Conservation (phyloP, 768 basidiomycete genomes). For the Kwoniella heveanensis region DNA sequence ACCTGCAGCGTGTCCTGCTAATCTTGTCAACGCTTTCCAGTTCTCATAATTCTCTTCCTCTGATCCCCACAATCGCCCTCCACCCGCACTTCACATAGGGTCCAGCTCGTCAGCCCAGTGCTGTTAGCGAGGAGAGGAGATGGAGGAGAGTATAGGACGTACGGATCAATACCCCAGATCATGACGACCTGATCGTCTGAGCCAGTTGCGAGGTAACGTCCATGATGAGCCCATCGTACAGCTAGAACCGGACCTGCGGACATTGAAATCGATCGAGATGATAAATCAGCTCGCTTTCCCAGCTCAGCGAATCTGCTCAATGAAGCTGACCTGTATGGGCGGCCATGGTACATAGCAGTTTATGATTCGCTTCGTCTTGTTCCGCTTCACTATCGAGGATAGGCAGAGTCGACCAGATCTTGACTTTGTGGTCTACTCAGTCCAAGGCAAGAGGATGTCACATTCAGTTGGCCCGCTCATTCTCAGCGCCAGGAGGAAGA, state of each 20-base stretch:
- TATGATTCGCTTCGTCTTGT: slow-evolving; percentile 73
- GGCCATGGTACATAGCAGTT: slow-evolving; percentile 82
- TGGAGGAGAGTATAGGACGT: slow-evolving; percentile 52
- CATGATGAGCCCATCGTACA: slow-evolving; percentile 91
- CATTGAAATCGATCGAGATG: too few relatives aligned
- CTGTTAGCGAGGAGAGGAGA: slow-evolving; percentile 3
- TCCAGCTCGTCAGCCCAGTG: background rate
- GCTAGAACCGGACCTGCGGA: slow-evolving; percentile 70
- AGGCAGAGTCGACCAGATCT: slow-evolving; percentile 95
- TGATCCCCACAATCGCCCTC: slow-evolving; percentile 88
- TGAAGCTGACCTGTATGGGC: slow-evolving; percentile 75
- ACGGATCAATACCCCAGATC: slow-evolving; percentile 98
- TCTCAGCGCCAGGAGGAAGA: too few relatives aligned
- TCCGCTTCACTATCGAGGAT: slow-evolving; percentile 72
- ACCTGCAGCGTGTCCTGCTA: slow-evolving; percentile 96
- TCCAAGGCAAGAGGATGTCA: background rate
- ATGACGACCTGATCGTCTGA: slow-evolving; percentile 94
- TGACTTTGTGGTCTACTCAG: slow-evolving; percentile 77
- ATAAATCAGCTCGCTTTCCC: too few relatives aligned
- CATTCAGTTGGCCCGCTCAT: too few relatives aligned
- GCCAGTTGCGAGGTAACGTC: slow-evolving; percentile 90
- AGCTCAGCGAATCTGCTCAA: background rate
- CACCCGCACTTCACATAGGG: slow-evolving; percentile 61
- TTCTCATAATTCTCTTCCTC: slow-evolving; percentile 95
- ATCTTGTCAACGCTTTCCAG: slow-evolving; percentile 89